phyloP scores from a whole-genome alignment of 306 rosid species.

The Dryas octopetala region DNA sequence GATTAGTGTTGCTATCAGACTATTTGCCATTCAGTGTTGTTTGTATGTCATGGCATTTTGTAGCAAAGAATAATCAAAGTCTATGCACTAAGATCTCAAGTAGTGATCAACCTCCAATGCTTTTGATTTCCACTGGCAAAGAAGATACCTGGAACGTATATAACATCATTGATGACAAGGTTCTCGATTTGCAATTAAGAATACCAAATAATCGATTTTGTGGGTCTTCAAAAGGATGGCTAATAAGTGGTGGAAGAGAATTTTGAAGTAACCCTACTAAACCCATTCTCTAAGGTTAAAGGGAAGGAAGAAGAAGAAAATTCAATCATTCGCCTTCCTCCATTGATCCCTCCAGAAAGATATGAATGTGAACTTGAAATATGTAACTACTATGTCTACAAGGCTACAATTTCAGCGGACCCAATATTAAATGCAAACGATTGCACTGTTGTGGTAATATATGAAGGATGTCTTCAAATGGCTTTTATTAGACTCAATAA shows the following conservation, averaged over 20 bases:
- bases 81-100: too few relatives aligned
- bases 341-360: background rate
- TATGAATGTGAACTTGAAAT: background rate
- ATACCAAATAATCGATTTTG: background rate
- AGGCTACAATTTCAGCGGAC: background rate
- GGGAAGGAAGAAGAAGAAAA: background rate
- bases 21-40: background rate
- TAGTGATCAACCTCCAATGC: background rate
- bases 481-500: background rate
- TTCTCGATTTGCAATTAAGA: too few relatives aligned
- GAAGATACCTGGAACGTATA: background rate
- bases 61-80: background rate
- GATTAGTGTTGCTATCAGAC: background rate
- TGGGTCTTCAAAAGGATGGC: slow-evolving; percentile 1
- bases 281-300: background rate
- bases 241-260: background rate
- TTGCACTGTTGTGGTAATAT: background rate
- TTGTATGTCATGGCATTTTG: background rate
- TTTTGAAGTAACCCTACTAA: background rate
- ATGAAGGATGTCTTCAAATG: background rate
- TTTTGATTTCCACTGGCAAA: background rate
- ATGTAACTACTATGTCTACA: background rate
- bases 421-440: background rate
- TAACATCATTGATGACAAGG: background rate
- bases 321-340: background rate